Evolutionary conservation across 176 grass and related monocot genomes (phyloP), one percentile per base, ranked within the genome.

Genomic region (Hyparrhenia diplandra): DNA sequence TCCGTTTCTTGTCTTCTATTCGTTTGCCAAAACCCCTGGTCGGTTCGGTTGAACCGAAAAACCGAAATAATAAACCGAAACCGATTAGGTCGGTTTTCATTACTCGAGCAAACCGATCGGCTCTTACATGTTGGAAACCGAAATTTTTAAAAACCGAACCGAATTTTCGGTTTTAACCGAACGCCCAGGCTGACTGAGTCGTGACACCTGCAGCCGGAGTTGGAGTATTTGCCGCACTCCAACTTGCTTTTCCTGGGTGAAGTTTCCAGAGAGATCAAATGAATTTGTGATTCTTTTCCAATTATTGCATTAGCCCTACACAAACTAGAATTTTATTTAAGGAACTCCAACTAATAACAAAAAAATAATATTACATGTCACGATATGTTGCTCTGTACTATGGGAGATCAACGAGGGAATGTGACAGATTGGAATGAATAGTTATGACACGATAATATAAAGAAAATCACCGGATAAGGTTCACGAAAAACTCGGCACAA

Each of bases 111-210:
- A n/a, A n/a, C n/a, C n/a, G n/a, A n/a, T n/a, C n/a, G n/a, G n/a
- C n/a, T n/a, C n/a, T n/a, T n/a, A n/a, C n/a, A n/a, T n/a, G n/a
- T n/a, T n/a, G n/a, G n/a, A n/a, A n/a, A n/a, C n/a, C n/a, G n/a
- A n/a, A n/a, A n/a, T n/a, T n/a, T n/a, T n/a, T n/a, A n/a, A n/a
- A n/a, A n/a, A n/a, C n/a, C n/a, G n/a, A n/a, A n/a, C n/a, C n/a
- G n/a, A n/a, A n/a, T n/a, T n/a, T n/a, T n/a, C n/a, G n/a, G n/a
- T n/a, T n/a, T n/a, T n/a, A n/a, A n/a, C n/a, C n/a, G n/a, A n/a
- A n/a, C n/a, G n/a, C n/a, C n/a, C n/a, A n/a, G n/a, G 66, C 41
- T 78, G 78, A 28, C 27, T 68, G 77, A 80, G 45, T 11, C n/a
- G 71, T 32, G 71, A 52, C 71, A 21, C 71, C n/a, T 73, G 43